phyloP scores from a whole-genome alignment of 371 early-diverging fungal species.

The Lichtheimia hyalospora region DNA sequence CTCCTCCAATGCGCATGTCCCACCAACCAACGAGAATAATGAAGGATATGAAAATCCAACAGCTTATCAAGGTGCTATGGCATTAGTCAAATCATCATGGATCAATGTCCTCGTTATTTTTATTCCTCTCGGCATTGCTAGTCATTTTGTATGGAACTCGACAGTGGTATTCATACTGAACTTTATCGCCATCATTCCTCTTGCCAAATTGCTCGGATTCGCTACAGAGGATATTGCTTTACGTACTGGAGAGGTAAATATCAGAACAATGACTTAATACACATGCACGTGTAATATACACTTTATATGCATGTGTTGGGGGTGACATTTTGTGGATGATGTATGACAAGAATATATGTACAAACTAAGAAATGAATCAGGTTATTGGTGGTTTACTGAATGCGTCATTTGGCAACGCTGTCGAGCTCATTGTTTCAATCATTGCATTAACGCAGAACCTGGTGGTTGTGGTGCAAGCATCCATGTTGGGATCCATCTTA shows the following conservation, averaged over 20 bases:
- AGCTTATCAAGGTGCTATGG: slow-evolving; percentile 25
- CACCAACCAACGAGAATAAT: too few relatives aligned
- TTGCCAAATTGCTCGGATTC: slow-evolving; percentile 68
- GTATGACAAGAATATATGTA: too few relatives aligned
- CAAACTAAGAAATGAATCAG: slow-evolving; percentile 11
- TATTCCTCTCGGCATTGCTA: slow-evolving; percentile 75
- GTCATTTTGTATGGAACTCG: slow-evolving; percentile 63
- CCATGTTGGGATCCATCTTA: slow-evolving; percentile 86
- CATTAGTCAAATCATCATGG: slow-evolving; percentile 56
- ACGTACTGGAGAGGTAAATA: slow-evolving; percentile 54
- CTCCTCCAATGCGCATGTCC: too few relatives aligned
- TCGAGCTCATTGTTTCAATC: slow-evolving; percentile 81
- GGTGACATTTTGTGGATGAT: background rate
- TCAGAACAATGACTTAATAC: background rate
- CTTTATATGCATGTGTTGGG: background rate
- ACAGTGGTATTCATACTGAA: slow-evolving; percentile 77
- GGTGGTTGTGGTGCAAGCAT: slow-evolving; percentile 81
- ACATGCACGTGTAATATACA: background rate
- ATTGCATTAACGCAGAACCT: slow-evolving; percentile 76
- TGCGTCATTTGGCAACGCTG: slow-evolving; percentile 85
- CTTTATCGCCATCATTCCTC: slow-evolving; percentile 86
- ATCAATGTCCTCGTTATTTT: slow-evolving; percentile 70
- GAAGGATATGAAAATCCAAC: slow-evolving; percentile 15
- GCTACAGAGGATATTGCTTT: slow-evolving; percentile 71
- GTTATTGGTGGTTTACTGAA: slow-evolving; percentile 90